Percentiles rank a stretch among this genome's conserved stretches.
Evolutionary conservation across 1,139 yeast genomes (phyloP).

Genomic region (Pichia sp.): DNA sequence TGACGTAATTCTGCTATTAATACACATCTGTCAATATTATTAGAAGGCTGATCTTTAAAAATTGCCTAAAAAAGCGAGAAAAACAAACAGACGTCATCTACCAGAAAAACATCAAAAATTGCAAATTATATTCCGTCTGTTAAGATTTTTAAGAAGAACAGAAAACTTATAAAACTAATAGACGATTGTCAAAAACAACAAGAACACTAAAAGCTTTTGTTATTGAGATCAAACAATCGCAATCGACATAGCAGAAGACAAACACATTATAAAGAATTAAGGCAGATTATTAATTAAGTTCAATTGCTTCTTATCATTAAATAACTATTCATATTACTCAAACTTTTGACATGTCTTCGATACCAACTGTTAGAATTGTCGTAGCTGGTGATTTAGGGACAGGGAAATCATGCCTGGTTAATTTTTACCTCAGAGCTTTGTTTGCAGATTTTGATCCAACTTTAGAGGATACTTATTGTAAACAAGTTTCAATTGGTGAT

Average conservation of each 20-base stretch:
- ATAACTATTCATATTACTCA: not conserved
- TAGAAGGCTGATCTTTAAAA: too few species aligned
- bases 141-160: too few species aligned
- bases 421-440: constrained; percentile 44
- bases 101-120: too few species aligned
- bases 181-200: too few species aligned
- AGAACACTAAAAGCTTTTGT: too few species aligned
- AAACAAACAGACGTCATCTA: too few species aligned
- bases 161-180: too few species aligned
- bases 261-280: not conserved
- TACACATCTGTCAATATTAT: too few species aligned
- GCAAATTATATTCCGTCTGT: too few species aligned
- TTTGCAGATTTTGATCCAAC: constrained; percentile 49
- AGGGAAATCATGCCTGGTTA: constrained; percentile 52
- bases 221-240: too few species aligned
- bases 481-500: constrained; percentile 27
- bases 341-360: constrained; percentile 1
- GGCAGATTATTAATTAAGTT: not conserved
- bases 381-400: constrained; percentile 52
- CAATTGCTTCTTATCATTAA: not conserved
- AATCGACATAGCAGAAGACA: not conserved
- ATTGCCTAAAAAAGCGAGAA: too few species aligned
- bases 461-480: constrained; percentile 46
- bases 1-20: too few species aligned
- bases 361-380: constrained; percentile 34